These are phyloP conservation scores for Exophiala sp. DNA, from an alignment of 2,329 filamentous ascomycete genomes.

Conservation along the genomic window DNA sequence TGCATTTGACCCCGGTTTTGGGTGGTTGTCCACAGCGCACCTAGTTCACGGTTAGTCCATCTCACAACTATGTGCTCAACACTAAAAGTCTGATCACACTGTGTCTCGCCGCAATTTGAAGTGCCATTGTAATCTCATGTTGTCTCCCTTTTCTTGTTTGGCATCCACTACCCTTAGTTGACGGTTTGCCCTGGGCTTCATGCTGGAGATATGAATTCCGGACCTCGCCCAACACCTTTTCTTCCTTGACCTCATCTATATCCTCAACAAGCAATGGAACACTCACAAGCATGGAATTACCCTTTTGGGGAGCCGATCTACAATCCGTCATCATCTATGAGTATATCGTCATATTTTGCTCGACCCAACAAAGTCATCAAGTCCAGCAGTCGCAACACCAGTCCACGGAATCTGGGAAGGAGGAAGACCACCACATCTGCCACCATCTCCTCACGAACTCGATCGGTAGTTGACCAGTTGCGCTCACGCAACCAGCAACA, in stretches of 20 bases:
- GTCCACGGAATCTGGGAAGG: slow-evolving; percentile 19
- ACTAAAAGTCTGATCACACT: slow-evolving; percentile 6
- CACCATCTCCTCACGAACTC: slow-evolving; percentile 17
- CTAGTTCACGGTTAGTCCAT: slow-evolving; percentile 8
- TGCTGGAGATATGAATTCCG: slow-evolving; percentile 18
- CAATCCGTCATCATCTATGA: slow-evolving; percentile 11
- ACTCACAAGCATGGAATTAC: slow-evolving; percentile 11
- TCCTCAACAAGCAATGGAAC: slow-evolving; percentile 11
- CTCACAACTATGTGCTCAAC: slow-evolving; percentile 9
- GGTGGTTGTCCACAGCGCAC: slow-evolving; percentile 6
- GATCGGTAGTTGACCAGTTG: slow-evolving; percentile 25
- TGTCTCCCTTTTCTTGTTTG: slow-evolving; percentile 14
- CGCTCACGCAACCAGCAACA: slow-evolving; percentile 17
- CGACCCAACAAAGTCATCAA: slow-evolving; percentile 26
- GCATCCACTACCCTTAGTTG: slow-evolving; percentile 1
- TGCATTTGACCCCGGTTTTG: slow-evolving; percentile 6
- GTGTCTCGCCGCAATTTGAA: slow-evolving; percentile 10
- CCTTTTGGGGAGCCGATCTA: slow-evolving; percentile 4
- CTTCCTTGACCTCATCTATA: neutral
- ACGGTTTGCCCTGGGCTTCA: neutral
- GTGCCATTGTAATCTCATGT: slow-evolving; percentile 23
- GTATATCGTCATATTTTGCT: slow-evolving; percentile 22
- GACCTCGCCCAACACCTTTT: slow-evolving; percentile 1
- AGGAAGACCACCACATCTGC: slow-evolving; percentile 26
- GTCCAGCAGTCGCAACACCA: slow-evolving; percentile 25